Conservation (phyloP, 23 red algal genomes). For the Pyropia haitanensis region DNA sequence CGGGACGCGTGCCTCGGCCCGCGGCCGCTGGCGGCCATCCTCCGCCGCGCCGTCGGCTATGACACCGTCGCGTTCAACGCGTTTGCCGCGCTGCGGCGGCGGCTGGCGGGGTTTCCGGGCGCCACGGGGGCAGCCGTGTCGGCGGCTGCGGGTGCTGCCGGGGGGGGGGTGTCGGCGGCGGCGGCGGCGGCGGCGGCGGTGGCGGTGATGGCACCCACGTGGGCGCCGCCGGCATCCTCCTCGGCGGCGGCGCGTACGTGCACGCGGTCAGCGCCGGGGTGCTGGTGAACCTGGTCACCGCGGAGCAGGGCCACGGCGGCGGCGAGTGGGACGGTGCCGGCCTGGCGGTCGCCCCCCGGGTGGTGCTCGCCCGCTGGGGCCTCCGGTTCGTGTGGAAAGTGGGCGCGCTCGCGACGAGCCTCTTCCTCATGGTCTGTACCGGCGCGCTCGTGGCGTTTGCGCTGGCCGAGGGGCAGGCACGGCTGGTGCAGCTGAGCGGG, state of each 20-base stretch:
- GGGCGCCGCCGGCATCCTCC: neutral
- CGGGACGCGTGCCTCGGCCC: slow-evolving; percentile 55
- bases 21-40: slow-evolving; percentile 22
- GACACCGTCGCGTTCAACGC: slow-evolving; percentile 79
- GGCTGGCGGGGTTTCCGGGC: slow-evolving; percentile 18
- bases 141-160: slow-evolving; percentile 38
- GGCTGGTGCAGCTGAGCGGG: slow-evolving; percentile 77
- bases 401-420: slow-evolving; percentile 61
- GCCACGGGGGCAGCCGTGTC: slow-evolving; percentile 4
- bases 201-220: slow-evolving; percentile 2
- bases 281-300: slow-evolving; percentile 12
- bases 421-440: slow-evolving; percentile 83
- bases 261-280: neutral
- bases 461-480: slow-evolving; percentile 69
- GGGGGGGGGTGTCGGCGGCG: slow-evolving; percentile 11
- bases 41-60: slow-evolving; percentile 59
- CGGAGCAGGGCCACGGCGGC: slow-evolving; percentile 5
- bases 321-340: slow-evolving; percentile 2
- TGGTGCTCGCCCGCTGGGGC: neutral
- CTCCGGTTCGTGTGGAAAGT: slow-evolving; percentile 6
- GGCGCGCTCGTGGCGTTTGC: slow-evolving; percentile 76
- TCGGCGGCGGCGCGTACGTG: slow-evolving; percentile 1
- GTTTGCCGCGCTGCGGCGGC: slow-evolving; percentile 47
- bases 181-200: slow-evolving; percentile 6
- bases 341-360: neutral